phyloP scores from a whole-genome alignment of 805 yeast genomes.

The Saturnispora hagleri region DNA sequence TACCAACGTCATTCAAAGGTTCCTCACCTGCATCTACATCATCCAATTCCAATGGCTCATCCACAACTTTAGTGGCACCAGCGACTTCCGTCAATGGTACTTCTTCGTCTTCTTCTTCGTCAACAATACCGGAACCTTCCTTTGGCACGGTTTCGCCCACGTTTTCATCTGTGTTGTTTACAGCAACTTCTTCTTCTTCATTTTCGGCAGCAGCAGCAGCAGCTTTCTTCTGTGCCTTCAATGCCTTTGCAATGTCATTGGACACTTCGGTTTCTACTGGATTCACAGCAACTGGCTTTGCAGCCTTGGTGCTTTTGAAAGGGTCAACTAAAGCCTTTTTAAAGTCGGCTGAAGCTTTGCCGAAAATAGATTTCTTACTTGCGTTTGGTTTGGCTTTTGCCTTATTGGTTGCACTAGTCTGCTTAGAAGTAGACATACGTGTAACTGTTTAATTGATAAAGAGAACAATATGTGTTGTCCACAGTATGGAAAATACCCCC shows the following conservation, averaged over 20 bases:
- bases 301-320: not conserved
- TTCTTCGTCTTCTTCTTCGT: conserved; percentile 6
- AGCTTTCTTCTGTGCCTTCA: not conserved
- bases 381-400: not conserved
- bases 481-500: not conserved
- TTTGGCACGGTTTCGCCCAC: not conserved
- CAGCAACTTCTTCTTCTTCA: not conserved
- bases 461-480: not conserved
- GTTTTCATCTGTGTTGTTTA: conserved; percentile 7
- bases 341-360: not conserved
- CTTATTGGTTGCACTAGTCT: not conserved
- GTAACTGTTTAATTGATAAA: not conserved
- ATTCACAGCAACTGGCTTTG: not conserved
- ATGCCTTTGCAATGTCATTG: not conserved
- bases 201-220: not conserved
- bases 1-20: not conserved
- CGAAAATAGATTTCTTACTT: not conserved
- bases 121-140: not conserved
- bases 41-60: conserved; percentile 6
- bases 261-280: not conserved
- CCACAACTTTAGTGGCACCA: not conserved
- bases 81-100: conserved; percentile 10
- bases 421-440: not conserved
- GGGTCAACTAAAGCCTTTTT: not conserved
- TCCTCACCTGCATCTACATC: conserved; percentile 9